phyloP scores from a whole-genome alignment of 75 land plant species.

The Pinus albicaulis region DNA sequence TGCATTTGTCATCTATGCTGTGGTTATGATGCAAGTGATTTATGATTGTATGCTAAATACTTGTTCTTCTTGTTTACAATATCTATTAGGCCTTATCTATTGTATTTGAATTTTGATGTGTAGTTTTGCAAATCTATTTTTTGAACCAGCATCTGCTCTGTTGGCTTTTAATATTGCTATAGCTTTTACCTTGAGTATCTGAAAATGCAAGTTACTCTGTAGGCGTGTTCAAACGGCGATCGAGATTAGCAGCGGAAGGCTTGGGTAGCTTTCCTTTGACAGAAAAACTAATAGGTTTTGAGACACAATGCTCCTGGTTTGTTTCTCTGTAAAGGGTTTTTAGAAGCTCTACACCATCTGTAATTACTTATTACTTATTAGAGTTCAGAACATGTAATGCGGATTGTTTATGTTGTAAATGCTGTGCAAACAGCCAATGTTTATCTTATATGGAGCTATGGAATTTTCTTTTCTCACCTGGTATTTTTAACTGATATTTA shows the following conservation, averaged over 20 bases:
- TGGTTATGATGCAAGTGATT: not conserved
- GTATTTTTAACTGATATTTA: not conserved
- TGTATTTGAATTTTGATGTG: not conserved
- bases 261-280: not conserved
- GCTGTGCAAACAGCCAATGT: not conserved
- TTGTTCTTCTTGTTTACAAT: not conserved
- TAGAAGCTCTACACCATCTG: slow-evolving; percentile 2
- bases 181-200: not conserved
- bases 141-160: not conserved
- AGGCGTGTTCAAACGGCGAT: not conserved
- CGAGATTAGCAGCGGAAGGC: not conserved
- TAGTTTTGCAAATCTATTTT: no score
- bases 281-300: not conserved
- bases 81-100: not conserved
- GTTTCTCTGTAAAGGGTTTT: slow-evolving; percentile 2
- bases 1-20: not conserved
- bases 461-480: not conserved
- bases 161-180: not conserved
- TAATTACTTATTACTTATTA: not conserved
- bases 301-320: slow-evolving; percentile 6
- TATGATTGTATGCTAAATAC: not conserved
- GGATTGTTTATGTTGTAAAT: slow-evolving; percentile 4
- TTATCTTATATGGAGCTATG: not conserved
- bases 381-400: not conserved
- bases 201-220: slow-evolving; percentile 2